Evolutionary conservation across 208 protist genomes (phyloP).

Genomic region (Crithidia bombi): DNA sequence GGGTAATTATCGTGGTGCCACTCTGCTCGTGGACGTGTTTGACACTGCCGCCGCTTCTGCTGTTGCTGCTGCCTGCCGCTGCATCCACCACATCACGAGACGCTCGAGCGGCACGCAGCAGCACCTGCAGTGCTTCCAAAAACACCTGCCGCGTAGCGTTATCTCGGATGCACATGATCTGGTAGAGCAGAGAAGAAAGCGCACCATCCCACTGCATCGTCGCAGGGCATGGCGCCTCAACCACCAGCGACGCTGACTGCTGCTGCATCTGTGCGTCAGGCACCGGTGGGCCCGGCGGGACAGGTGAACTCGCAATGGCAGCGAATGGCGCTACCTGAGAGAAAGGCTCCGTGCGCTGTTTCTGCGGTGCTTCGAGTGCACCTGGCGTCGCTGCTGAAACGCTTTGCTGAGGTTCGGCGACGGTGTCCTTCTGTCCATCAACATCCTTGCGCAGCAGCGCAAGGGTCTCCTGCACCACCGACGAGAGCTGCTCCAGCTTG

Average conservation of each 20-base stretch:
- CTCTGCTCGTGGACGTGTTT: background rate
- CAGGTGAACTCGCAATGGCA: background rate
- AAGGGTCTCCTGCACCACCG: conserved; percentile 51
- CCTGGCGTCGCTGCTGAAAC: conserved; percentile 17
- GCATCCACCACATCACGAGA: background rate
- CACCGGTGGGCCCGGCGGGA: background rate
- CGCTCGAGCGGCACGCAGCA: conserved; percentile 70
- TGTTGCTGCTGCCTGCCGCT: background rate
- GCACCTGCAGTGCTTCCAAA: conserved; percentile 54
- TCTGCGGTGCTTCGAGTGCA: background rate
- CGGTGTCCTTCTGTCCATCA: background rate
- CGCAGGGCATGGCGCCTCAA: background rate
- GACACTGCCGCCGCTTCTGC: background rate
- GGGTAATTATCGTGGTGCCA: background rate
- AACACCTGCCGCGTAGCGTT: conserved; percentile 47
- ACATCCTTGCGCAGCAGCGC: conserved; percentile 13
- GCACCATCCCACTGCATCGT: conserved; percentile 57
- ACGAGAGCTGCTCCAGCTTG: conserved; percentile 48
- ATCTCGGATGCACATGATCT: conserved; percentile 66
- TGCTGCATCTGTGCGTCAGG: background rate
- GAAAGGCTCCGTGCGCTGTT: background rate
- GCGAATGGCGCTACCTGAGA: background rate
- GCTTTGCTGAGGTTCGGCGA: background rate
- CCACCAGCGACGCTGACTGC: background rate
- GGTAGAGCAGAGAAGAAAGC: conserved; percentile 39